These are phyloP conservation scores for Phytopythium delawarense DNA, from an alignment of 352 stramenopile genomes.

Conservation along the genomic window DNA sequence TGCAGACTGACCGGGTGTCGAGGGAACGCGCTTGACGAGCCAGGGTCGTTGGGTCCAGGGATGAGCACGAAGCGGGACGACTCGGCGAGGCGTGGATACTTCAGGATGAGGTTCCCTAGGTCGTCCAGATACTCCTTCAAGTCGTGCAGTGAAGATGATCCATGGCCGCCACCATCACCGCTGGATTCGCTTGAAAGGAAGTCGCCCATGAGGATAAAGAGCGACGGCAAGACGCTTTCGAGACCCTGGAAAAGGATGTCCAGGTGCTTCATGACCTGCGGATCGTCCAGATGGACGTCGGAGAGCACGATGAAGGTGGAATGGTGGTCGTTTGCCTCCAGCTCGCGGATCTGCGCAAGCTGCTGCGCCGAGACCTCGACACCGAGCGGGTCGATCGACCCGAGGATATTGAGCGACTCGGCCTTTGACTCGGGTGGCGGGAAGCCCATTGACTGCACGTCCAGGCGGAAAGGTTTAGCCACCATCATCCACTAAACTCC, in stretches of 20 bases:
- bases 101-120: conserved; percentile 87
- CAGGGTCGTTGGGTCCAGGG: conserved; percentile 90
- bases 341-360: conserved; percentile 65
- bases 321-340: conserved; percentile 82
- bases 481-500: neutral
- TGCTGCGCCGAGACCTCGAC: conserved; percentile 80
- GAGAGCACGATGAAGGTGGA: conserved; percentile 92
- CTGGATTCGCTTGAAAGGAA: conserved; percentile 64
- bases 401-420: conserved; percentile 69
- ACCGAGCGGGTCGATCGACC: conserved; percentile 75
- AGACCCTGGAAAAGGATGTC: conserved; percentile 88
- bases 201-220: conserved; percentile 95
- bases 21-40: conserved; percentile 75
- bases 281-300: conserved; percentile 92
- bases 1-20: conserved; percentile 49
- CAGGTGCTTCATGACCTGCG: conserved; percentile 86
- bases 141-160: conserved; percentile 68
- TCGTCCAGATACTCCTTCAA: conserved; percentile 88
- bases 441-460: conserved; percentile 80
- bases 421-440: conserved; percentile 85
- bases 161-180: conserved; percentile 63
- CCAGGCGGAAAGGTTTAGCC: neutral
- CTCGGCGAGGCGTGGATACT: conserved; percentile 76
- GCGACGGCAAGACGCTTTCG: conserved; percentile 57
- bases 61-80: conserved; percentile 91